These are phyloP conservation scores for Dicorynia guianensis DNA, from an alignment of 306 rosid genomes.

Conservation along the genomic window DNA sequence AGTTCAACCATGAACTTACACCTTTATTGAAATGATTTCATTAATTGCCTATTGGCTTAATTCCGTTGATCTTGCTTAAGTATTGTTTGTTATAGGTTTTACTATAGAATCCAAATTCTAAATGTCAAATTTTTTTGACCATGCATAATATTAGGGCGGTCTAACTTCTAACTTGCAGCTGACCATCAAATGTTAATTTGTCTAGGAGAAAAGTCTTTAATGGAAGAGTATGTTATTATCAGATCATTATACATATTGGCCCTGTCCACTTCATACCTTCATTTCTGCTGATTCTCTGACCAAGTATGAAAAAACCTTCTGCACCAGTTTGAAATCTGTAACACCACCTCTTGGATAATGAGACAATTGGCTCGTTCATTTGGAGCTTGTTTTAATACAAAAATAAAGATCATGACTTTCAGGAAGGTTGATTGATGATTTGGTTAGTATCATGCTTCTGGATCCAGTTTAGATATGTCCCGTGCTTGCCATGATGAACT, in stretches of 20 bases:
- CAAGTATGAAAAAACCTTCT: not conserved
- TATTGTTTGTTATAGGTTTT: not conserved
- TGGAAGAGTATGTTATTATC: not conserved
- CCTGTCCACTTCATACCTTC: not conserved
- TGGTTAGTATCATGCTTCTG: not conserved
- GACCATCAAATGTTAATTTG: not conserved
- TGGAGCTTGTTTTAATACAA: not conserved
- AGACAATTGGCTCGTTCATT: not conserved
- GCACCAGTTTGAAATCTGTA: not conserved
- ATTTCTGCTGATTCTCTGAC: not conserved
- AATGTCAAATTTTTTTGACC: not conserved
- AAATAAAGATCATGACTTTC: not conserved
- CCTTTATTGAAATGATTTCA: not conserved
- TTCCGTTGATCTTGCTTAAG: not conserved
- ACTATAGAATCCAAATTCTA: not conserved
- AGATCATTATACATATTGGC: not conserved
- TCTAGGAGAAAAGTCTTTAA: not conserved
- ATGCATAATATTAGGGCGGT: not conserved
- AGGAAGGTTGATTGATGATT: not conserved
- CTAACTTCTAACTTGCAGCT: not conserved
- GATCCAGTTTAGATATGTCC: not conserved
- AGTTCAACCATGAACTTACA: not conserved
- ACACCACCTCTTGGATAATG: not conserved
- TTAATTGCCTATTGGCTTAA: not conserved
- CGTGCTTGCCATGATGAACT: not conserved